These are phyloP conservation scores for Neonectria hederae DNA, from an alignment of 2,329 filamentous ascomycete species.

Conservation along the genomic window DNA sequence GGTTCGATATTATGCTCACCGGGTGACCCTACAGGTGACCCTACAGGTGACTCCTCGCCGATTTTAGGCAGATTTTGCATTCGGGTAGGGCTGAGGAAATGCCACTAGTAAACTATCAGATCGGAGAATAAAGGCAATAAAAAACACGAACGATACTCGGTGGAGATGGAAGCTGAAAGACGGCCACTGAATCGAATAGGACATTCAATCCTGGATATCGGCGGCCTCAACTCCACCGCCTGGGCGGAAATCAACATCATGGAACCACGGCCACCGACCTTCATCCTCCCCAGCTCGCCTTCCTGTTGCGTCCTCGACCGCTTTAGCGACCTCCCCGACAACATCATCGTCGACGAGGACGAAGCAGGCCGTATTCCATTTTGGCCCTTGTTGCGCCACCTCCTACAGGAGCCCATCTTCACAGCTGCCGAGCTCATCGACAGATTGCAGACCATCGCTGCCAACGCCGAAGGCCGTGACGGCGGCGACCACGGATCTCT, in stretches of 20 bases:
- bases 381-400: constrained; percentile 40
- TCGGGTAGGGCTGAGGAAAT: not conserved
- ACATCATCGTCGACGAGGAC: constrained; percentile 33
- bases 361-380: constrained; percentile 35
- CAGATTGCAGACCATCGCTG: constrained; percentile 43
- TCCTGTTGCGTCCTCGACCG: constrained; percentile 41
- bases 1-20: too few species aligned
- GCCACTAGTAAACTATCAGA: not conserved
- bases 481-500: constrained; percentile 39
- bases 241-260: constrained; percentile 12
- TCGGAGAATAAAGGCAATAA: not conserved
- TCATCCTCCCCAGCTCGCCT: constrained; percentile 34
- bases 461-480: constrained; percentile 27
- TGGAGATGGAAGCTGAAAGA: not conserved
- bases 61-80: not conserved
- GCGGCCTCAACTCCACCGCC: not conserved
- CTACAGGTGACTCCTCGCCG: not conserved
- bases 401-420: constrained; percentile 29
- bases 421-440: constrained; percentile 35
- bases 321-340: constrained; percentile 42
- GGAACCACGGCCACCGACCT: constrained; percentile 21
- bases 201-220: not conserved
- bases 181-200: not conserved
- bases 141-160: not conserved
- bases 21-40: too few species aligned